Base-by-base conservation (phyloP, 2,329 filamentous ascomycete genomes). In the Penicillium sp. region DNA sequence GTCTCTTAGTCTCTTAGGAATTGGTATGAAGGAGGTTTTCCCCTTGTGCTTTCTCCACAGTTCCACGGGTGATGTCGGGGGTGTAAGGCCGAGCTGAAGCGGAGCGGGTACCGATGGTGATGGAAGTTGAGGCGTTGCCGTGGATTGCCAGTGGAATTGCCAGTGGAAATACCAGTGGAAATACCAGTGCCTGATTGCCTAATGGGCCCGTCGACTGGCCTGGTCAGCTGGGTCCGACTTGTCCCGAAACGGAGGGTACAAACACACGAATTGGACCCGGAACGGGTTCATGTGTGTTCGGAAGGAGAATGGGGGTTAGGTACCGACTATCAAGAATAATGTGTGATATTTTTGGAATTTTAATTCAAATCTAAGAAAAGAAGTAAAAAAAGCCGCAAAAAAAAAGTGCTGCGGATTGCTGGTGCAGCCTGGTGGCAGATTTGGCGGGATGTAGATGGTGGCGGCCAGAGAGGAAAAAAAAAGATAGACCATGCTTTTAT, bases 1-100 rank as follows among this genome's bases (percentile, higher is more conserved):
- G 62, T 63, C 58, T 62, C 63, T 65, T 74, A 51, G 62, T 63
- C 58, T 62, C 63, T 65, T 54, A 64, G 65, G 61, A 64, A 15
- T 37, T 69, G 60, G 68, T 68, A 68, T 70, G 64, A 63, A 70
- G 53, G 65, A 60, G 50, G 62, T 65, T 72, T 68, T 60, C 62
- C 69, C 60, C 65, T 64, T 68, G 66, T 66, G 63, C 69, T 66
- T 60, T 77, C 76, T 77, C 76, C 76, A 78, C 76, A 75, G 73
- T 74, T 70, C 56, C 62, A 73, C 76, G 76, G 76, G 70, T 75
- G 72, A 78, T 77, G 73, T 76, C 76, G 76, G 76, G 68, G 68
- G 66, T 63, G 60, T 62, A 67, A 61, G 68, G 65, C 69, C 63
- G 68, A 72, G 69, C 63, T 69, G 65, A 68, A 60, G 64, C 58